phyloP scores from a whole-genome alignment of 169 alveolate species.

The Condylostoma magnum region DNA sequence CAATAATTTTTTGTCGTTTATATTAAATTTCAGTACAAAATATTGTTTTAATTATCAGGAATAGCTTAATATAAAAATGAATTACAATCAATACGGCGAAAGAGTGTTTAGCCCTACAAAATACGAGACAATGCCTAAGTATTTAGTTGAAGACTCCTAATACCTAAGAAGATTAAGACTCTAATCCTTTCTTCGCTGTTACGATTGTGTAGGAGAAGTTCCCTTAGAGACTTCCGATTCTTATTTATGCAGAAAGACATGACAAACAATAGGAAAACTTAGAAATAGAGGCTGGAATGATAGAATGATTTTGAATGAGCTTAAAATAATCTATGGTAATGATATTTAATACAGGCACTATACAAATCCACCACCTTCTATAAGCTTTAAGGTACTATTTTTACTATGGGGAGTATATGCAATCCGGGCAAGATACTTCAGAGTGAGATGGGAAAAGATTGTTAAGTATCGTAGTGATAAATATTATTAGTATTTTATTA shows the following conservation, averaged over 20 bases:
- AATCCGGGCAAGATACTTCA: conserved; percentile 22
- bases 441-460: conserved; percentile 32
- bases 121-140: no score
- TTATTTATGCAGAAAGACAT: conserved; percentile 11
- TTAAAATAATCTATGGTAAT: conserved; percentile 30
- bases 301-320: conserved; percentile 20
- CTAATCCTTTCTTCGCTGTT: conserved; percentile 18
- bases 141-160: no score
- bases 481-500: conserved; percentile 2
- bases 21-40: no score
- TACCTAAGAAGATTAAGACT: no score
- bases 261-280: not conserved
- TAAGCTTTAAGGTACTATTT: conserved; percentile 3
- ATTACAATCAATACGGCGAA: no score
- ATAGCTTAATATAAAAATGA: no score
- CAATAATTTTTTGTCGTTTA: no score
- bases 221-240: conserved; percentile 24
- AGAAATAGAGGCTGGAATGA: conserved; percentile 30
- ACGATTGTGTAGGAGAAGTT: conserved; percentile 5
- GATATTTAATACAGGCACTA: conserved; percentile 13
- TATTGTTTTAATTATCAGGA: no score
- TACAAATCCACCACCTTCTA: not conserved
- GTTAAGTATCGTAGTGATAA: conserved; percentile 21
- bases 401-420: conserved; percentile 1
- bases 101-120: no score